Evolutionary conservation across 1,284 basidiomycete species (phyloP).

Genomic region (Ganoderma resinaceum): DNA sequence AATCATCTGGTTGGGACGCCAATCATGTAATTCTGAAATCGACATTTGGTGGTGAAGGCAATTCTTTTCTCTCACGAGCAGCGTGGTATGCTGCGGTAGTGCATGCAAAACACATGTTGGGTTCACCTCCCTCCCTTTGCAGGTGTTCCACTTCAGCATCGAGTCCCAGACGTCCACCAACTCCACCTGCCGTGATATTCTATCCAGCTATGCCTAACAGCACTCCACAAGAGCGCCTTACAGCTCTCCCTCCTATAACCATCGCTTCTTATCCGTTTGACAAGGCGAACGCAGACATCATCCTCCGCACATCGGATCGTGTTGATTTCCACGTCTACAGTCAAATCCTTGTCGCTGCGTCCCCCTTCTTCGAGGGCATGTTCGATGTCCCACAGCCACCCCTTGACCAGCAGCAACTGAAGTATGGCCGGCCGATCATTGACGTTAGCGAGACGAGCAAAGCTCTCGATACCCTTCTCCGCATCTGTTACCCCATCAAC

Average conservation of each 20-base stretch:
- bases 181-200: background rate
- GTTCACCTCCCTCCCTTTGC: background rate
- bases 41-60: background rate
- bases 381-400: constrained; percentile 25
- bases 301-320: constrained; percentile 13
- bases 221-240: background rate
- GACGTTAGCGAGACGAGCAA: constrained; percentile 42
- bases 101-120: background rate
- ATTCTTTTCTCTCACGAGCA: background rate
- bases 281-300: constrained; percentile 17
- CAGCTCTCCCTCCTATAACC: background rate
- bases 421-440: constrained; percentile 28
- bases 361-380: constrained; percentile 31
- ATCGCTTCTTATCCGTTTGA: constrained; percentile 17
- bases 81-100: background rate
- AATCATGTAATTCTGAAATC: too few relatives aligned
- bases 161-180: background rate
- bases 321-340: constrained; percentile 27
- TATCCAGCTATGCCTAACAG: background rate
- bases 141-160: background rate
- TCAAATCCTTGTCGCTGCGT: constrained; percentile 29
- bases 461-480: constrained; percentile 44
- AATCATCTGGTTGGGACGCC: background rate
- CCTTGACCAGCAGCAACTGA: background rate
- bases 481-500: constrained; percentile 46